A percentile compares a stretch with the other conserved stretches of the same genome.
These are phyloP conservation scores for Boehmeria nivea DNA, from an alignment of 306 rosid genomes.

Conservation along the genomic window DNA sequence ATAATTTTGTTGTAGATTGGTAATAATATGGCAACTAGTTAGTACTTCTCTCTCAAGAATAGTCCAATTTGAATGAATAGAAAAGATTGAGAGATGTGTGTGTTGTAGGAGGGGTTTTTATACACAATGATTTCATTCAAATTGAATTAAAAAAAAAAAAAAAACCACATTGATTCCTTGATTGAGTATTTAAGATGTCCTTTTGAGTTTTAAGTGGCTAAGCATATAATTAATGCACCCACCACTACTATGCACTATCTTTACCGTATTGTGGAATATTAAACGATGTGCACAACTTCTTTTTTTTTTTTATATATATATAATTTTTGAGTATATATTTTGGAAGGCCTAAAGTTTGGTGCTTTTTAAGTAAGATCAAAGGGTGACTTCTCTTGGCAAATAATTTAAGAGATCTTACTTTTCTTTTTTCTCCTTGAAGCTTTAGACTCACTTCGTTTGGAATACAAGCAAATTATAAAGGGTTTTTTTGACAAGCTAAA, in stretches of 20 bases:
- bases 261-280: slow-evolving; percentile 24
- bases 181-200: slow-evolving; percentile 2
- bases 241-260: slow-evolving; percentile 1
- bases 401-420: slow-evolving; percentile 13
- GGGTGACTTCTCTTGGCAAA: slow-evolving; percentile 31
- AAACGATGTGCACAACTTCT: slow-evolving; percentile 38
- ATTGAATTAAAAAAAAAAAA: too few relatives aligned
- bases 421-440: not conserved
- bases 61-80: too few relatives aligned
- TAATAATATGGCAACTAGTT: slow-evolving; percentile 2
- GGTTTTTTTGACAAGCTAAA: slow-evolving; percentile 4
- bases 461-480: slow-evolving; percentile 25
- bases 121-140: too few relatives aligned
- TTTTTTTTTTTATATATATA: too few relatives aligned
- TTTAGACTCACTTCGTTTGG: slow-evolving; percentile 16
- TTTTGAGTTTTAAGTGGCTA: slow-evolving; percentile 20
- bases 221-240: slow-evolving; percentile 26
- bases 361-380: slow-evolving; percentile 36
- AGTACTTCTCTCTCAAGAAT: too few relatives aligned
- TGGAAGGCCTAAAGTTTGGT: slow-evolving; percentile 38
- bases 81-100: too few relatives aligned
- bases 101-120: too few relatives aligned
- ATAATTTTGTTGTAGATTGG: slow-evolving; percentile 13
- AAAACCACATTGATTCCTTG: not conserved
- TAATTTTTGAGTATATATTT: not conserved